Percentiles rank a stretch among this genome's conserved stretches.
These are phyloP conservation scores for Aspergillus arachidicola DNA, from an alignment of 2,329 filamentous ascomycete species.

Conservation along the genomic window DNA sequence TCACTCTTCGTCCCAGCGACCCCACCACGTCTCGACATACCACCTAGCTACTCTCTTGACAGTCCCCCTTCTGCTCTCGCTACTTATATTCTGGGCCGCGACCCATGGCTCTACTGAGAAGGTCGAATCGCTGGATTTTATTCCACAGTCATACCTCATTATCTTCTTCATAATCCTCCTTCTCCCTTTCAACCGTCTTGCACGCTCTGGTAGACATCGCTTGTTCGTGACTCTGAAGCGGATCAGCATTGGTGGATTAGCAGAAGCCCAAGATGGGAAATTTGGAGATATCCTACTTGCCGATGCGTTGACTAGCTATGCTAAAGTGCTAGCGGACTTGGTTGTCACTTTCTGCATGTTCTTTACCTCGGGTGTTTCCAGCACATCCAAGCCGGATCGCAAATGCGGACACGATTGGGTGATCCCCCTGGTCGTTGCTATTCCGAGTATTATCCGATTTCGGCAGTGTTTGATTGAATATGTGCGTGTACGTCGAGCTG, in stretches of 20 bases:
- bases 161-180: slow-evolving; percentile 72
- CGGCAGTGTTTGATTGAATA: slow-evolving; percentile 93
- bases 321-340: slow-evolving; percentile 86
- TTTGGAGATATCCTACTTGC: slow-evolving; percentile 93
- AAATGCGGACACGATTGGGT: slow-evolving; percentile 76
- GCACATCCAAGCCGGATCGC: slow-evolving; percentile 79
- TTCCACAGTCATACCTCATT: slow-evolving; percentile 82
- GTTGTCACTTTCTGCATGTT: slow-evolving; percentile 94
- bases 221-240: slow-evolving; percentile 76
- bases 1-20: slow-evolving; percentile 66
- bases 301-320: slow-evolving; percentile 92
- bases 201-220: slow-evolving; percentile 71
- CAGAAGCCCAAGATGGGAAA: slow-evolving; percentile 83
- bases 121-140: slow-evolving; percentile 77
- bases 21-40: slow-evolving; percentile 83
- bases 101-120: slow-evolving; percentile 70
- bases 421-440: slow-evolving; percentile 80
- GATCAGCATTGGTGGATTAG: slow-evolving; percentile 81
- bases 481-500: slow-evolving; percentile 64
- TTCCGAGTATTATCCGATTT: slow-evolving; percentile 83
- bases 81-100: slow-evolving; percentile 80
- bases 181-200: slow-evolving; percentile 69
- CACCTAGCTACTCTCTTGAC: slow-evolving; percentile 79
- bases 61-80: slow-evolving; percentile 68
- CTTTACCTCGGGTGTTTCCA: slow-evolving; percentile 68